Evolutionary conservation across 2,329 filamentous ascomycete genomes (phyloP).

Genomic region (Fusarium liriodendri): DNA sequence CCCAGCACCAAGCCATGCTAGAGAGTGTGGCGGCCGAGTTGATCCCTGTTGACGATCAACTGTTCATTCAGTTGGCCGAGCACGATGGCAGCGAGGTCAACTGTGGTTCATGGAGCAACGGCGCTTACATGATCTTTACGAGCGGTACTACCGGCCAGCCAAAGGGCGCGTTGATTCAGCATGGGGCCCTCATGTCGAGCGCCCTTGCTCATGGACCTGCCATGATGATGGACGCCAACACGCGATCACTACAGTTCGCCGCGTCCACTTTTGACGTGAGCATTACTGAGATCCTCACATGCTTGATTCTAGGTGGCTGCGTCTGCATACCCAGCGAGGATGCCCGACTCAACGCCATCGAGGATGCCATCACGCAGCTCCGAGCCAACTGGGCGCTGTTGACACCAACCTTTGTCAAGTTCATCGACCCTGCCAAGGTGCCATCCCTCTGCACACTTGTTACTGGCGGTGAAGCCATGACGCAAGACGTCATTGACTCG

Average conservation of each 20-base stretch:
- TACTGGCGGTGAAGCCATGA: conserved; percentile 41
- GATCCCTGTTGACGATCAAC: conserved; percentile 27
- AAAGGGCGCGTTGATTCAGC: conserved; percentile 37
- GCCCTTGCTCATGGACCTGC: conserved; percentile 32
- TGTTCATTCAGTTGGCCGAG: conserved; percentile 13
- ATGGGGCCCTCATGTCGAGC: conserved; percentile 33
- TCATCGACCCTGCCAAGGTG: conserved; percentile 31
- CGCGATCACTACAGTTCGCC: conserved; percentile 49
- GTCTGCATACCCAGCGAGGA: conserved; percentile 53
- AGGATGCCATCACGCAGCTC: conserved; percentile 26
- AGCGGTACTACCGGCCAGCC: conserved; percentile 33
- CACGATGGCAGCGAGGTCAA: neutral
- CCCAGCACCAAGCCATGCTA: conserved; percentile 29
- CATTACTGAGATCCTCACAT: conserved; percentile 38
- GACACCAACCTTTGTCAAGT: conserved; percentile 34
- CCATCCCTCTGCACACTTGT: conserved; percentile 36
- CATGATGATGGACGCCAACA: conserved; percentile 39
- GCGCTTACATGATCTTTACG: conserved; percentile 40
- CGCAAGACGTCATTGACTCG: conserved; percentile 29
- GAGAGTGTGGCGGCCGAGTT: conserved; percentile 21
- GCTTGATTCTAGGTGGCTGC: conserved; percentile 43
- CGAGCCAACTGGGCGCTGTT: conserved; percentile 35
- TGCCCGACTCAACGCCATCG: conserved; percentile 51
- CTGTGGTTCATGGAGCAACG: conserved; percentile 19
- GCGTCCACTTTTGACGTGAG: conserved; percentile 47